phyloP scores from a whole-genome alignment of 352 stramenopile species.

The Nannochloropsis limnetica region DNA sequence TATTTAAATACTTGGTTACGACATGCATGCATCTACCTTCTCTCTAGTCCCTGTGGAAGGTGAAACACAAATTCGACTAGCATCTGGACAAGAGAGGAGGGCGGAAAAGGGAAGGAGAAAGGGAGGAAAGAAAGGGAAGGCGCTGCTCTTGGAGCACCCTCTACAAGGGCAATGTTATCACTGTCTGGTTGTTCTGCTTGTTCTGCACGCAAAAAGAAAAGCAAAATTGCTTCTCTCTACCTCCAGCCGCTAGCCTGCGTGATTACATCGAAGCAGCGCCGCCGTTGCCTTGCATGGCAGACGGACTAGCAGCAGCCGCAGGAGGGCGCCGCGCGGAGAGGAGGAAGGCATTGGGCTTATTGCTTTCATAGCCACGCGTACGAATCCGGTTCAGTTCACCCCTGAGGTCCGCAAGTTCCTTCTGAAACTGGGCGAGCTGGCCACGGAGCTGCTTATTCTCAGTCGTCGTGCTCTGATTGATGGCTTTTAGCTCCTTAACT shows the following conservation, averaged over 20 bases:
- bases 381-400: background rate
- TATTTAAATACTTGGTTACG: background rate
- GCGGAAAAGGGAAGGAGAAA: background rate
- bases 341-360: background rate
- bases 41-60: background rate
- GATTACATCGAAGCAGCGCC: background rate
- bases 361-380: background rate
- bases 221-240: background rate
- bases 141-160: background rate
- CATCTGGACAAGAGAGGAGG: background rate
- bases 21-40: background rate
- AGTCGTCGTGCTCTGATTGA: background rate
- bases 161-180: background rate
- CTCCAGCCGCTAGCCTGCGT: background rate
- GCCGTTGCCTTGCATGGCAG: background rate
- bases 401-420: constrained; percentile 13
- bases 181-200: background rate
- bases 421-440: background rate
- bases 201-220: background rate
- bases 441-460: background rate
- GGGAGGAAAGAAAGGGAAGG: background rate
- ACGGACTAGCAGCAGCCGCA: background rate
- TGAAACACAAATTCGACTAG: background rate
- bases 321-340: background rate
- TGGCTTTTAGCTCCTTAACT: constrained; percentile 3